Base-by-base conservation (phyloP, 176 grass and related monocot genomes). In the Eremochloa ophiuroides region DNA sequence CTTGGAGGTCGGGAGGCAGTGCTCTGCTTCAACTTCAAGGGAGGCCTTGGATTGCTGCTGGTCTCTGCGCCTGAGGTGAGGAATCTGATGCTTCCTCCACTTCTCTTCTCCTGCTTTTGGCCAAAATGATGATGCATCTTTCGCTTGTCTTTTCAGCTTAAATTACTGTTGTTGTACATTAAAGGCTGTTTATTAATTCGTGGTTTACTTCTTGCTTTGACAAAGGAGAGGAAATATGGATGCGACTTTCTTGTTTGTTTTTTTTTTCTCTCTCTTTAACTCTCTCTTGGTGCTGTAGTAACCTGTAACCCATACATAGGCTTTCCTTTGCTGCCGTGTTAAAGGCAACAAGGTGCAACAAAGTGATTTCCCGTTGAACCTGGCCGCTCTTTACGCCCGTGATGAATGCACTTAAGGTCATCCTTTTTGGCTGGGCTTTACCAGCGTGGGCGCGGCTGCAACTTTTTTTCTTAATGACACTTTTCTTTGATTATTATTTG, bases 331-430 rank as follows among this genome's bases (percentile, higher is more conserved):
- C 27, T 34, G 67, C 28, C 62, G 79, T 83, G 63, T 80, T 81
- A 73, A 81, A 83, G 33, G 63, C 46, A 40, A 59, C 44, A 55
- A 50, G 72, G 77, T 75, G 66, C 80, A 65, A 6, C 73, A 87
- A 83, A 88, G 74, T 27, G 66, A 37, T 78, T 70, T 58, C 62
- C 69, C 39, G 62, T 51, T 77, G 82, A 60, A 9, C 29, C 69
- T 10, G 15, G 15, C 31, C 76, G 65, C 38, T 76, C 34, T 85
- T 85, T 67, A 89, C 63, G 72, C 78, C 44, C 72, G 44, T 59
- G 87, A 82, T 85, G 83, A 78, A 89, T 82, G 83, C 83, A 86
- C 73, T 78, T 82, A 86, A 67, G 46, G 20, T 66, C 56, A 66
- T 77, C 64, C 40, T 51, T 85, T 85, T 73, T 26, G 43, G 78